These are phyloP conservation scores for Byssochlamys sp. DNA, from an alignment of 2,329 filamentous ascomycete genomes.

Conservation along the genomic window DNA sequence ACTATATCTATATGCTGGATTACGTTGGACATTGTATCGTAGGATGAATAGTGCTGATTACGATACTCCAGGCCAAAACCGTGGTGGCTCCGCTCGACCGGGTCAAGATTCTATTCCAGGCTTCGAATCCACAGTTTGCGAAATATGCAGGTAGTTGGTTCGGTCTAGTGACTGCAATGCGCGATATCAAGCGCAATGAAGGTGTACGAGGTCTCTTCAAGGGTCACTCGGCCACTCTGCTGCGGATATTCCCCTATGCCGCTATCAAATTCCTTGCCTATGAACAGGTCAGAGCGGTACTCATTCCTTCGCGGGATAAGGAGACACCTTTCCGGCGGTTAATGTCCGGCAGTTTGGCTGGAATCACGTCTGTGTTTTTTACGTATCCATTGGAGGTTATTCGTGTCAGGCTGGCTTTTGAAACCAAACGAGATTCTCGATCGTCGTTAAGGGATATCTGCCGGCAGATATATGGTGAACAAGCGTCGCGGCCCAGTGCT, in stretches of 20 bases:
- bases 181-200: constrained; percentile 68
- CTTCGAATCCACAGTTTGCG: constrained; percentile 82
- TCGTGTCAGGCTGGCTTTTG: constrained; percentile 83
- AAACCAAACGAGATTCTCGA: constrained; percentile 66
- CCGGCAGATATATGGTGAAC: constrained; percentile 76
- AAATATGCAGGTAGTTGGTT: constrained; percentile 87
- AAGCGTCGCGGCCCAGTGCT: constrained; percentile 33
- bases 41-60: constrained; percentile 6
- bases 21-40: background rate
- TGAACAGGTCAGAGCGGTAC: constrained; percentile 74
- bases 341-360: constrained; percentile 41
- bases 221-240: constrained; percentile 84
- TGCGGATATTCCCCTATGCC: constrained; percentile 93
- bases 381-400: constrained; percentile 93
- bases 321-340: constrained; percentile 69
- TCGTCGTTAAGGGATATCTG: constrained; percentile 69
- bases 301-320: constrained; percentile 62
- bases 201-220: constrained; percentile 73
- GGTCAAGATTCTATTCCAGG: constrained; percentile 97
- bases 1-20: background rate
- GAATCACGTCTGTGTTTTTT: constrained; percentile 85
- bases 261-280: constrained; percentile 97
- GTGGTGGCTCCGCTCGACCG: constrained; percentile 90
- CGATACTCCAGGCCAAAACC: constrained; percentile 66
- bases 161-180: constrained; percentile 71